phyloP scores from a whole-genome alignment of 371 early-diverging fungal species.

The Chytridiales sp. region DNA sequence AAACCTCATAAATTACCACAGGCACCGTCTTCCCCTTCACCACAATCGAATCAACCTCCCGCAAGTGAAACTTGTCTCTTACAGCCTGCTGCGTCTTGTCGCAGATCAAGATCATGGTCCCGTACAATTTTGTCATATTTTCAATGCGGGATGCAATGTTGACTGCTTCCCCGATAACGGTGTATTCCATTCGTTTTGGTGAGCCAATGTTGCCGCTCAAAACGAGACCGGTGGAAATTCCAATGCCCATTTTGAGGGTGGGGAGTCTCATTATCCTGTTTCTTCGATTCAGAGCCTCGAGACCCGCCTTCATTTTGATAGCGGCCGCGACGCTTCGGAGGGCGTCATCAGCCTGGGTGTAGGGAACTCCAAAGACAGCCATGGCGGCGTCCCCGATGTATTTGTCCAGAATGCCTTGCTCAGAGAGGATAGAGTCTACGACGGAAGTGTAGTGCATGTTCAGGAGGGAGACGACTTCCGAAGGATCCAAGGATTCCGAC shows the following conservation, averaged over 20 bases:
- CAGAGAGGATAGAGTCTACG: constrained; percentile 25
- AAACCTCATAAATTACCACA: constrained; percentile 38
- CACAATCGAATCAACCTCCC: constrained; percentile 40
- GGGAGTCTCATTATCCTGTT: constrained; percentile 17
- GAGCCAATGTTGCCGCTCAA: constrained; percentile 45
- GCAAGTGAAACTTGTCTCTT: constrained; percentile 38
- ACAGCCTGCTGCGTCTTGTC: constrained; percentile 41
- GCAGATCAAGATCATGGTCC: constrained; percentile 38
- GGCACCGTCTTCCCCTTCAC: constrained; percentile 20
- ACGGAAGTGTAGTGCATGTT: constrained; percentile 32
- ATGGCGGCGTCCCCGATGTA: constrained; percentile 28
- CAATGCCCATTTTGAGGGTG: constrained; percentile 27
- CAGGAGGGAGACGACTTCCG: constrained; percentile 30
- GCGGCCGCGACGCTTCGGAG: constrained; percentile 22
- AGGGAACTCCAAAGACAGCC: constrained; percentile 40
- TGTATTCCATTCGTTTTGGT: constrained; percentile 32
- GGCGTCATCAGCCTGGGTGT: constrained; percentile 16
- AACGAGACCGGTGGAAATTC: constrained; percentile 36
- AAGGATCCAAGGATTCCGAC: constrained; percentile 21
- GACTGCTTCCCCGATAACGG: constrained; percentile 46
- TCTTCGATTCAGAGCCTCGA: constrained; percentile 33
- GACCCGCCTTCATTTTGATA: constrained; percentile 20
- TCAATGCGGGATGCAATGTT: constrained; percentile 35
- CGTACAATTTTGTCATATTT: constrained; percentile 34
- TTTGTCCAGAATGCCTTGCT: constrained; percentile 33